Evolutionary conservation across 1,284 basidiomycete species (phyloP), one percentile per base, ranked within the genome.

Genomic region (Cutaneotrichosporon sp.): DNA sequence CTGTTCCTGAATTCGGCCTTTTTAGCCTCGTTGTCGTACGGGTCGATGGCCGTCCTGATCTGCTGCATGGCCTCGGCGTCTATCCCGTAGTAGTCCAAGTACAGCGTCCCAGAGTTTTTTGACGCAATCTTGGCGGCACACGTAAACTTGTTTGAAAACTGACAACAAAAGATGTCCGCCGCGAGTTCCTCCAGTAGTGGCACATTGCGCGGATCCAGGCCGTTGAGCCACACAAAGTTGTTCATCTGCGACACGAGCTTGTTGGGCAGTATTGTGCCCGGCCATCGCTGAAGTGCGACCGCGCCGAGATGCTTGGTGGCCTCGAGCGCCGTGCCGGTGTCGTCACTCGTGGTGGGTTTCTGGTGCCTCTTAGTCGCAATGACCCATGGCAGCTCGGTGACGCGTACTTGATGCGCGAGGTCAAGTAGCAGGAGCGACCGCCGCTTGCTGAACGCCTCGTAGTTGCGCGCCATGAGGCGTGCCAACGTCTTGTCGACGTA

Each of bases 351-450:
- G 14, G 40, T 38, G 4, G 38, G 22, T 20, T 33, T 18, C 3
- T 12, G 17, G n/a, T n/a, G n/a, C n/a, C n/a, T n/a, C n/a, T n/a
- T n/a, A n/a, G n/a, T n/a, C 1, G 48, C 43, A 1, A 12, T 18
- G 15, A 54, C 39, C 53, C 53, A 54, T 15, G 53, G 53, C 2
- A 54, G 53, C 34, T 54, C 53, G 15, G 38, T 37, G 34, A 41
- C 14, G 17, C 53, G 48, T 3, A 54, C 53, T n/a, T 54, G 53
- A 39, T 54, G 48, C 34, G 40, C 33, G 3, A 50, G 48, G 37
- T 50, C 30, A 23, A 50, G 39, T 3, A 54, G 53, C 4, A 54
- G 39, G 5, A 54, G 38, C 15, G 48, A 50, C 10, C 53, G 42
- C 18, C 53, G 53, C 26, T 40, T 41, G 5, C 37, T 34, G 23